A percentile compares a stretch with the other conserved stretches of the same genome.
Evolutionary conservation across 2,329 filamentous ascomycete genomes (phyloP).

Genomic region (Colletotrichum sansevieriae): DNA sequence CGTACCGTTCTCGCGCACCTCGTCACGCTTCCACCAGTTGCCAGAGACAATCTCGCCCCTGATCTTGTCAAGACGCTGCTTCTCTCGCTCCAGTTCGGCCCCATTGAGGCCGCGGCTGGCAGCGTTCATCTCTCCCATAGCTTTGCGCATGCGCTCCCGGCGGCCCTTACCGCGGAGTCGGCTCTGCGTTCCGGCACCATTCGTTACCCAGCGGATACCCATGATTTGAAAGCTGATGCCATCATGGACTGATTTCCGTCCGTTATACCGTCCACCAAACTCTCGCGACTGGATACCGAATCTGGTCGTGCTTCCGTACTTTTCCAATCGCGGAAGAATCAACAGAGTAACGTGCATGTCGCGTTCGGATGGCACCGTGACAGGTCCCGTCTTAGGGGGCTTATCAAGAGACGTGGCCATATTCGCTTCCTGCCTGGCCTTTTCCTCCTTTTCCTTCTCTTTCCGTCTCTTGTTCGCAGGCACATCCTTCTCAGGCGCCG

Average conservation of each 20-base stretch:
- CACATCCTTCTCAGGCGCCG: conserved; percentile 36
- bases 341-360: conserved; percentile 91
- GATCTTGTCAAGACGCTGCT: conserved; percentile 43
- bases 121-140: conserved; percentile 64
- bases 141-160: conserved; percentile 68
- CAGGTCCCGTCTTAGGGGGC: conserved; percentile 72
- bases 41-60: conserved; percentile 49
- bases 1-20: conserved; percentile 43
- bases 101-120: conserved; percentile 41
- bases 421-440: conserved; percentile 52
- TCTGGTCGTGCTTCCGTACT: conserved; percentile 80
- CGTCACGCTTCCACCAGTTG: conserved; percentile 52
- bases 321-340: conserved; percentile 82
- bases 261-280: conserved; percentile 72
- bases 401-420: conserved; percentile 60
- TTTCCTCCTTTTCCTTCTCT: conserved; percentile 47
- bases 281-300: conserved; percentile 86
- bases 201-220: conserved; percentile 85
- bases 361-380: conserved; percentile 73
- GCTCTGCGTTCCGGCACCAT: conserved; percentile 73
- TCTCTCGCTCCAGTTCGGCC: conserved; percentile 35
- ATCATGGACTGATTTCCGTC: conserved; percentile 71
- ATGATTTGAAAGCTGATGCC: conserved; percentile 91
- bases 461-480: conserved; percentile 49
- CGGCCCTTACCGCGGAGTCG: conserved; percentile 68